Evolutionary conservation across 805 yeast species (phyloP), one percentile per base, ranked within the genome.

Genomic region (Teunomyces funiuensis): DNA sequence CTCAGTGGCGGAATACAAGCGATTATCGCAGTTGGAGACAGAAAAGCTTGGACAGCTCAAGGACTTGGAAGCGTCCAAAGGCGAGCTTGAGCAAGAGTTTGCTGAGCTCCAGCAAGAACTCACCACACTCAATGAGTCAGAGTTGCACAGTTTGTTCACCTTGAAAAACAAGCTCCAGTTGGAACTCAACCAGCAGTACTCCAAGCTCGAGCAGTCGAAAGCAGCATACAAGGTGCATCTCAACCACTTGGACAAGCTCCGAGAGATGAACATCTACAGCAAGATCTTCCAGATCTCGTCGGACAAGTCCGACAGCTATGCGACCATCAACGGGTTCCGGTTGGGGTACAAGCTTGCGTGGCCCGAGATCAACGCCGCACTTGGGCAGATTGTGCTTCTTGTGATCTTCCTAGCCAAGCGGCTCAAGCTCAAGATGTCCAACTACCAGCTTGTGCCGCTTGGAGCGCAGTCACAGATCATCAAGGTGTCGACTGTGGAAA

Each of bases 361-460:
- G 95, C 79, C 87, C 41, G 98, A 90, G 53, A 83, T 88, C 31
- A 90, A 89, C 57, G 93, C 95, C 2, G 97, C 95, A 0, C 64
- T 90, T 52, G 98, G 98, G 0, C 96, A 90, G 50, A 66, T 90
- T 2, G 76, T 87, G 2, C 63, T 88, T 9, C 61, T 91, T 14
- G 57, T 90, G 22, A 73, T 83, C 0, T 86, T 91, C 1, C 72
- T 89, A 2, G 62, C 77, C 1, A 66, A 77, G 9, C 70, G 82
- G 33, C 67, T 88, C 22, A 70, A 77, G 6, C 59, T 88, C 18
- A 71, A 71, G 23, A 57, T 87, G 6, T 65, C 67, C 0, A 78
- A 79, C 3, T 90, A 85, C 59, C 76, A 76, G 45, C 61, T 90
- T 13, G 74, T 80, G 16, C 96, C 97, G 0, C 69, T 87, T 77